A percentile compares a stretch with the other conserved stretches of the same genome.
These are phyloP conservation scores for Paraleonurus japonicus DNA, from an alignment of 257 asterid genomes.

Conservation along the genomic window DNA sequence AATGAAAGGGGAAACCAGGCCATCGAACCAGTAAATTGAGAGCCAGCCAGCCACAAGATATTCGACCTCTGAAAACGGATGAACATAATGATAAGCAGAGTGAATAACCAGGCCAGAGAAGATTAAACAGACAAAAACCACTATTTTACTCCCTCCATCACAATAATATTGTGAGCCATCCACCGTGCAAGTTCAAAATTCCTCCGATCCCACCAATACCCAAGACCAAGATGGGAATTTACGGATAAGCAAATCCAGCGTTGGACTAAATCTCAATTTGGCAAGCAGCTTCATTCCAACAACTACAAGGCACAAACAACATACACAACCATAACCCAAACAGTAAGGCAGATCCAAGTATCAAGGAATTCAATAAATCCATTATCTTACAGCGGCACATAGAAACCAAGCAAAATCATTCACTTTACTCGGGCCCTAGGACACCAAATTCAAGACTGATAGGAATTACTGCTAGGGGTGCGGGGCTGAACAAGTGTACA, in stretches of 20 bases:
- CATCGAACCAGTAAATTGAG: not conserved
- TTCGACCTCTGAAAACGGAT: not conserved
- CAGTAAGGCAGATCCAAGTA: not conserved
- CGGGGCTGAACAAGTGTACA: not conserved
- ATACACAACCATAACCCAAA: not conserved
- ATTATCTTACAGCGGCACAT: not conserved
- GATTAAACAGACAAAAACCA: not conserved
- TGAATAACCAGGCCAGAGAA: not conserved
- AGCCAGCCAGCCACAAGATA: not conserved
- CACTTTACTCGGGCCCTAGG: not conserved
- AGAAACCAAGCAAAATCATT: not conserved
- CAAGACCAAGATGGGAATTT: not conserved
- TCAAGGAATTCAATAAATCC: not conserved
- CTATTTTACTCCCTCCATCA: not conserved
- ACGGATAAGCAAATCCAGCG: not conserved
- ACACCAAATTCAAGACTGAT: too few relatives aligned
- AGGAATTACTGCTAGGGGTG: not conserved
- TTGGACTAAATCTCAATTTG: not conserved
- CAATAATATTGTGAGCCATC: not conserved
- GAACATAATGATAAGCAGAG: not conserved
- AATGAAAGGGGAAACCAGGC: not conserved
- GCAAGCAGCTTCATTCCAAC: not conserved
- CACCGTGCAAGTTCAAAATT: not conserved
- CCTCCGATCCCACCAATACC: not conserved
- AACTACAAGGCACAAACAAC: not conserved